Conservation (phyloP, 2,329 filamentous ascomycete genomes). For the Neopestalotiopsis rosae region DNA sequence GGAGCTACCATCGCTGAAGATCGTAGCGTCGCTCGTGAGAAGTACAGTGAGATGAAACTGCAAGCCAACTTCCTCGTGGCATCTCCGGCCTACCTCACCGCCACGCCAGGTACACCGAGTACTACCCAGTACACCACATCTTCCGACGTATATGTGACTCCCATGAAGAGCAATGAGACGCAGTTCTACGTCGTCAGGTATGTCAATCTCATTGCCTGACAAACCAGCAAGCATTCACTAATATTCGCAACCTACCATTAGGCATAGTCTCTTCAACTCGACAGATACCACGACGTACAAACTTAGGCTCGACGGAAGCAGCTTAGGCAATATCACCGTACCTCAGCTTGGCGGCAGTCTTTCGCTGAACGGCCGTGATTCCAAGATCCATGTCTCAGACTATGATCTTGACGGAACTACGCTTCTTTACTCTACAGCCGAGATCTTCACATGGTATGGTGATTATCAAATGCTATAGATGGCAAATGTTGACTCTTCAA, state of each 20-base stretch:
- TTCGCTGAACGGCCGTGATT: constrained; percentile 58
- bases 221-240: neutral
- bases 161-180: constrained; percentile 25
- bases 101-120: constrained; percentile 56
- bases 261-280: constrained; percentile 21
- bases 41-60: constrained; percentile 81
- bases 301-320: constrained; percentile 29
- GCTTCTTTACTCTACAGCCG: constrained; percentile 71
- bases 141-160: constrained; percentile 49
- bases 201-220: neutral
- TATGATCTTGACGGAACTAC: constrained; percentile 65
- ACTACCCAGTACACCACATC: constrained; percentile 57
- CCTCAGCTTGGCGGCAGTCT: constrained; percentile 29
- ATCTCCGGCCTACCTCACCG: constrained; percentile 71
- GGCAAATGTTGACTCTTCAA: neutral
- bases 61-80: constrained; percentile 77
- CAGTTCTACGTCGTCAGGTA: constrained; percentile 28
- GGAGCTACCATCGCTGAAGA: constrained; percentile 70
- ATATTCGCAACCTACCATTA: neutral
- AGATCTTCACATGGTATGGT: constrained; percentile 68
- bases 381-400: constrained; percentile 71
- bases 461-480: neutral
- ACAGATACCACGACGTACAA: constrained; percentile 29
- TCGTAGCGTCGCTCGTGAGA: constrained; percentile 70
- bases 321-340: constrained; percentile 28